Evolutionary conservation across 2,329 filamentous ascomycete genomes (phyloP), one percentile per base, ranked within the genome.

Genomic region (Cladosporium oxysporum): DNA sequence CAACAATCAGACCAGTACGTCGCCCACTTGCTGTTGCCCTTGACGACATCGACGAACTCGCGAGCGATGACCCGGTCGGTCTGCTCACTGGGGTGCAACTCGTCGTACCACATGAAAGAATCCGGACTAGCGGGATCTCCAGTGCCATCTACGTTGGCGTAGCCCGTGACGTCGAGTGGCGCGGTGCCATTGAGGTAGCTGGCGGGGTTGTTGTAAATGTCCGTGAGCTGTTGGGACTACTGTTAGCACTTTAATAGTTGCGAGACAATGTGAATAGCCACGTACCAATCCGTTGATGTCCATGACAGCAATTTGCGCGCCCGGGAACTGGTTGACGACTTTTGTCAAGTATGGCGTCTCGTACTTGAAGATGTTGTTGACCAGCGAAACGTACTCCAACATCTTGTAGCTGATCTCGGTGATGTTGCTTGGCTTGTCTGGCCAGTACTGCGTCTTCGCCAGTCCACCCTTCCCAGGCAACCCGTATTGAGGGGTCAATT

Each of bases 71-170:
- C 79, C 72, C 84, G 79, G 76, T 87, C 84, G 8, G 88, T 84
- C 77, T 86, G 85, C 77, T 88, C 83, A 33, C 87, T 88, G 0
- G 90, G 90, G 79, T 94, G 91, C 73, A 93, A 76, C 73, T 88
- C 85, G 77, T 94, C 90, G 71, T 83, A 91, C 89, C 90, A 93
- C 75, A 92, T 70, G 74, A 86, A 93, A 55, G 85, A 87, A 69
- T 90, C 85, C 37, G 81, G 76, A 37, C 81, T 79, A 3, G 81
- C 65, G 21, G 31, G 23, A 16, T 76, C 69, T 44, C 79, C 78
- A 10, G 70, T 75, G 3, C 74, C 62, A 66, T 79, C 72, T 26
- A 84, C 77, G 53, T 85, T 81, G 64, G 84, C 87, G 52, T 80
- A 86, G 0, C 85, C 85, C 0, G 83, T 85, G 1, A 87, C 85